Evolutionary conservation across 2,329 filamentous ascomycete species (phyloP).

Genomic region (Lachnellula subtilissima): DNA sequence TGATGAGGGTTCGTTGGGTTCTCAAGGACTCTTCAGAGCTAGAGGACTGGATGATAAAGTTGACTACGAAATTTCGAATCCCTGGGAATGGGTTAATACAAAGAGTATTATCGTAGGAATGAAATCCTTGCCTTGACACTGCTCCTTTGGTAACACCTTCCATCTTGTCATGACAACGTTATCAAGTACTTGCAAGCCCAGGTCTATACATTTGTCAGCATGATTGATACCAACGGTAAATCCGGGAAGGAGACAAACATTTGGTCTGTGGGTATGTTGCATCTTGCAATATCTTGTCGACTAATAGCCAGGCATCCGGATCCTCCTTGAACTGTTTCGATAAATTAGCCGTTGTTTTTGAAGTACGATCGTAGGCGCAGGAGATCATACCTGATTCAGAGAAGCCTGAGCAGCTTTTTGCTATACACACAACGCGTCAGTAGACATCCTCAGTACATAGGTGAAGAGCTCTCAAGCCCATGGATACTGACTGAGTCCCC

Average conservation of each 20-base stretch:
- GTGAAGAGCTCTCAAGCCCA: conserved; percentile 5
- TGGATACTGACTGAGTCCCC: conserved; percentile 72
- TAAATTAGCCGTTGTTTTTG: conserved; percentile 19
- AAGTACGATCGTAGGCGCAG: conserved; percentile 16
- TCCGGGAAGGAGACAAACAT: conserved; percentile 53
- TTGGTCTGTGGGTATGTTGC: conserved; percentile 94
- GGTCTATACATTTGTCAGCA: conserved; percentile 50
- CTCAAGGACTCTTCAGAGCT: conserved; percentile 83
- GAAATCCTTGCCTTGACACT: conserved; percentile 71
- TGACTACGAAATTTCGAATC: conserved; percentile 98
- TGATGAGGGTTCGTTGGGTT: conserved; percentile 81
- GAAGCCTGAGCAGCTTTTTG: conserved; percentile 95
- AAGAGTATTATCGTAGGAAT: not conserved
- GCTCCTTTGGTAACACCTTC: conserved; percentile 94
- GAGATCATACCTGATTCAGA: conserved; percentile 73
- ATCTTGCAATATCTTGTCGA: conserved; percentile 93
- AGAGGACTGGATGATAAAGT: conserved; percentile 95
- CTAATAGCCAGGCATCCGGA: conserved; percentile 93
- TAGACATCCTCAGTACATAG: conserved; percentile 15
- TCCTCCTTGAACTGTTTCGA: conserved; percentile 88
- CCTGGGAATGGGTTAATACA: conserved; percentile 47
- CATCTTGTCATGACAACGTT: conserved; percentile 98
- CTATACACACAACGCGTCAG: conserved; percentile 50
- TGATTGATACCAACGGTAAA: not conserved
- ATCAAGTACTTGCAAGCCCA: conserved; percentile 94